Evolutionary conservation across 345 rosid genomes (phyloP).

Genomic region (Cardamine chenopodiifolia): DNA sequence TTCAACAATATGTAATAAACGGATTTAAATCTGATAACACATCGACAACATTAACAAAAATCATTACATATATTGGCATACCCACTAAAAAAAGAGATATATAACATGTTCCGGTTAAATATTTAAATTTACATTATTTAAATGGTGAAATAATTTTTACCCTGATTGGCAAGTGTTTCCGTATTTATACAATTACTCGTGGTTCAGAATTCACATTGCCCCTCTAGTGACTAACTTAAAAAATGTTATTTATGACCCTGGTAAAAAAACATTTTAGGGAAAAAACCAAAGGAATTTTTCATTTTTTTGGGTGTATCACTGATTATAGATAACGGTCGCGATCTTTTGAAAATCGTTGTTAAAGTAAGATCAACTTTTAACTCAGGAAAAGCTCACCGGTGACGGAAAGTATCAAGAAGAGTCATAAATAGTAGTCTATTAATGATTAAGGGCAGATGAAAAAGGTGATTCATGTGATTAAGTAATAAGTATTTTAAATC

Average conservation of each 20-base stretch:
- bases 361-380: slow-evolving; percentile 8
- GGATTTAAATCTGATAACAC: neutral
- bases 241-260: neutral
- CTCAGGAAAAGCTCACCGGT: neutral
- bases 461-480: neutral
- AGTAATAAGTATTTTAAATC: neutral
- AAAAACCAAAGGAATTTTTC: too few species aligned
- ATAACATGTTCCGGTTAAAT: neutral
- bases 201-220: too few species aligned
- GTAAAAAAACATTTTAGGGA: neutral
- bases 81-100: too few species aligned
- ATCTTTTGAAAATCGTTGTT: neutral
- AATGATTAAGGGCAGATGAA: slow-evolving; percentile 2
- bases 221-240: neutral
- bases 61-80: neutral
- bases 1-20: neutral
- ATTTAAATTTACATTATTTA: neutral
- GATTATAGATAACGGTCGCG: neutral
- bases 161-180: neutral
- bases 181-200: too few species aligned
- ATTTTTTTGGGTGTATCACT: too few species aligned
- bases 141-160: neutral
- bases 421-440: neutral
- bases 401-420: slow-evolving; percentile 21
- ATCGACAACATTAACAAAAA: neutral